These are phyloP conservation scores for Penicillium sp. DNA, from an alignment of 2,329 filamentous ascomycete genomes.

Conservation along the genomic window DNA sequence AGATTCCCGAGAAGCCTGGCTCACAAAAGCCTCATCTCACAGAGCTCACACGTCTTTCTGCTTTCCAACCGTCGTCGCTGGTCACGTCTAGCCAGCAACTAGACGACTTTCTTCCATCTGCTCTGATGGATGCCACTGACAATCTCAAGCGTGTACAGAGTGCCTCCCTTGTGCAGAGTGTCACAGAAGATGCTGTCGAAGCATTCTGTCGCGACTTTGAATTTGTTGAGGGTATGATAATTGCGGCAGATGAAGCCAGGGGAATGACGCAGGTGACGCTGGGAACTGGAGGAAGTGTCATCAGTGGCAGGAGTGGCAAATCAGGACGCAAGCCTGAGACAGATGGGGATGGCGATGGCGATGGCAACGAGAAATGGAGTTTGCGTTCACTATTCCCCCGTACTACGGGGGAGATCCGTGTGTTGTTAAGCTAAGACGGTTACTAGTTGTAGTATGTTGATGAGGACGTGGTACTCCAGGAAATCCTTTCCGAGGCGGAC, in stretches of 20 bases:
- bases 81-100: conserved; percentile 72
- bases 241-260: conserved; percentile 60
- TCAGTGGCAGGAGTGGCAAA: conserved; percentile 25
- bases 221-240: conserved; percentile 64
- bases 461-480: background rate
- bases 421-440: conserved; percentile 59
- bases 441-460: background rate
- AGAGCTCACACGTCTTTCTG: conserved; percentile 58
- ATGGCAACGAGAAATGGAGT: conserved; percentile 39
- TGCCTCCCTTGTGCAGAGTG: conserved; percentile 69
- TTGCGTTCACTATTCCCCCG: conserved; percentile 65
- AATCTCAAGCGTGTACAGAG: conserved; percentile 76
- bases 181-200: conserved; percentile 82
- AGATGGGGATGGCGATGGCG: conserved; percentile 38
- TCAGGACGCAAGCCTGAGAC: conserved; percentile 23
- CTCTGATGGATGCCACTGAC: conserved; percentile 87
- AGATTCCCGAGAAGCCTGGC: conserved; percentile 27
- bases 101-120: conserved; percentile 90
- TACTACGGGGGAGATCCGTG: conserved; percentile 66
- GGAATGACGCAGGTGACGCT: conserved; percentile 39
- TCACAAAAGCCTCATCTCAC: conserved; percentile 54
- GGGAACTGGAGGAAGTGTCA: conserved; percentile 28
- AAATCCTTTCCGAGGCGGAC: background rate
- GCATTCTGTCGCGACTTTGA: conserved; percentile 86
- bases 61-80: conserved; percentile 66